Evolutionary conservation across 1,139 yeast genomes (phyloP).

Genomic region (Geotrichum restrictum): DNA sequence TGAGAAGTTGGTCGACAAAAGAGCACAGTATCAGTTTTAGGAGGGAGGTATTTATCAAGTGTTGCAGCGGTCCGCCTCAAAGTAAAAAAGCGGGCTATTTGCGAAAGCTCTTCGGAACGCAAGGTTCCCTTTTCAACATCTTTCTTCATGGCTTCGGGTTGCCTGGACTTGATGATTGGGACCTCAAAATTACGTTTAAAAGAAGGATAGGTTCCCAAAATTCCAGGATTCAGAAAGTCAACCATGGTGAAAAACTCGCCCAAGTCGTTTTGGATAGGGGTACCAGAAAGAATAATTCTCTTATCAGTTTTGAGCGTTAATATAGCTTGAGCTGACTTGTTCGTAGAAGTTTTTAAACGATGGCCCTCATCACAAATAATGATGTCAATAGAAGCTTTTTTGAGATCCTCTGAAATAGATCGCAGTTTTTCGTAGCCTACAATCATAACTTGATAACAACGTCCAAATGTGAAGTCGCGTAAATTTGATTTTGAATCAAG

Average conservation of each 20-base stretch:
- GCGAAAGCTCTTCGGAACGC: constrained; percentile 58
- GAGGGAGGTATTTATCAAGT: constrained; percentile 63
- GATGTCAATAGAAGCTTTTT: constrained; percentile 55
- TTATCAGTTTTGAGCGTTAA: constrained; percentile 52
- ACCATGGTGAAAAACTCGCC: constrained; percentile 76
- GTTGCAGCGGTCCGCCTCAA: constrained; percentile 71
- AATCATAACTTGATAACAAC: constrained; percentile 76
- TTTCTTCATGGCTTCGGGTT: constrained; percentile 57
- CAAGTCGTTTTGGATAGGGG: constrained; percentile 92
- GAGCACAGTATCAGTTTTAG: constrained; percentile 72
- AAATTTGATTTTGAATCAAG: constrained; percentile 48
- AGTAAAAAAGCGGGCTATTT: constrained; percentile 61
- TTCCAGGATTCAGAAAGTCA: constrained; percentile 80
- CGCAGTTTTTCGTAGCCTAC: constrained; percentile 83
- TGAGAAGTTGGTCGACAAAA: constrained; percentile 69
- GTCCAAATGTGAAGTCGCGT: constrained; percentile 62
- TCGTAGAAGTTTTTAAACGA: constrained; percentile 58
- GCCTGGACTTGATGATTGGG: constrained; percentile 75
- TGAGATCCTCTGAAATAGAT: constrained; percentile 53
- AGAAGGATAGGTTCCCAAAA: constrained; percentile 58
- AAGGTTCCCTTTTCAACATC: constrained; percentile 56
- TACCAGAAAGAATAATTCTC: constrained; percentile 74
- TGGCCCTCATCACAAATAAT: constrained; percentile 96
- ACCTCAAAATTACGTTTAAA: constrained; percentile 65
- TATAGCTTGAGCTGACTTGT: constrained; percentile 65